Evolutionary conservation across 352 stramenopile genomes (phyloP).

Genomic region (Plasmopara viticola): DNA sequence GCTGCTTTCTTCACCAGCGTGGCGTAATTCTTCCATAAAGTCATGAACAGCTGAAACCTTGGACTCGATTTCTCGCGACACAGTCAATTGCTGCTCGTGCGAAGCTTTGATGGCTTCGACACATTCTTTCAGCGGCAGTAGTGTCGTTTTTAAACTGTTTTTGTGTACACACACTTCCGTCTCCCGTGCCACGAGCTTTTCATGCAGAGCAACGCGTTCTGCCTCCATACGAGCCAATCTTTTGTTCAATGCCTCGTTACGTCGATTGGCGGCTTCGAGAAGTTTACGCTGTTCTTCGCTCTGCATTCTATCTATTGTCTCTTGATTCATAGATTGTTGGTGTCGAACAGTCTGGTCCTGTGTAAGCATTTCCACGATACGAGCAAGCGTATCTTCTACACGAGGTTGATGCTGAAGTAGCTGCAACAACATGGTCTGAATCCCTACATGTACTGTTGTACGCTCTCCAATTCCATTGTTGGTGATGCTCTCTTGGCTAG

Average conservation of each 20-base stretch:
- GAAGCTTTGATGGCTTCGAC: constrained; percentile 36
- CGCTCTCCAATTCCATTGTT: constrained; percentile 19
- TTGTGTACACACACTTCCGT: constrained; percentile 39
- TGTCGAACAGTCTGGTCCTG: constrained; percentile 21
- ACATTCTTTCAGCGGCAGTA: constrained; percentile 22
- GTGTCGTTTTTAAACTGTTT: constrained; percentile 16
- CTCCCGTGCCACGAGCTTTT: constrained; percentile 41
- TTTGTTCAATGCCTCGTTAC: constrained; percentile 31
- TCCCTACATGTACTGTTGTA: constrained; percentile 22
- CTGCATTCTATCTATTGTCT: constrained; percentile 20
- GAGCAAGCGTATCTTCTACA: constrained; percentile 28
- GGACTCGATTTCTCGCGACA: constrained; percentile 39
- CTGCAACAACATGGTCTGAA: constrained; percentile 33
- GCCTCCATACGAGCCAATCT: constrained; percentile 22
- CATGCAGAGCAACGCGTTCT: constrained; percentile 27
- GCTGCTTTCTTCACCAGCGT: constrained; percentile 42
- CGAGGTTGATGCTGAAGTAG: constrained; percentile 29
- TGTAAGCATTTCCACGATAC: constrained; percentile 29
- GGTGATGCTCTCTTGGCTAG: constrained; percentile 29
- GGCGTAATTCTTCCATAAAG: constrained; percentile 51
- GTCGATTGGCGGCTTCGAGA: constrained; percentile 22
- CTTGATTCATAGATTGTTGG: constrained; percentile 20
- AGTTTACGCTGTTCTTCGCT: constrained; percentile 28
- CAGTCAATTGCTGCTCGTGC: constrained; percentile 19
- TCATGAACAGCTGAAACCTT: constrained; percentile 57